Conservation (phyloP, 495 filamentous ascomycete genomes). For the Cairneyella variabilis region DNA sequence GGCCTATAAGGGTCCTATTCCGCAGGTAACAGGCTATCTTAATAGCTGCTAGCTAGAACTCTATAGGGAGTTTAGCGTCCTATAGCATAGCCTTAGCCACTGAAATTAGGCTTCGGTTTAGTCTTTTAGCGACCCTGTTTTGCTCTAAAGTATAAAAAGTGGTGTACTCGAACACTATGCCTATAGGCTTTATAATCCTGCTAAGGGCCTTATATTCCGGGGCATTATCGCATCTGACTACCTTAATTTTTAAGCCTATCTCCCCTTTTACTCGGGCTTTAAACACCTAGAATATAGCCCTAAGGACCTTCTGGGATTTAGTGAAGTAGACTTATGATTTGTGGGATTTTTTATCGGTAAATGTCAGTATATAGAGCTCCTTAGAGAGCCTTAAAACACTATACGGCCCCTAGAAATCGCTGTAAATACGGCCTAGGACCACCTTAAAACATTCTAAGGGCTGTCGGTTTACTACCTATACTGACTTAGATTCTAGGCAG, state of each 20-base stretch:
- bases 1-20: slow-evolving; percentile 7
- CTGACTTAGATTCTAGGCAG: no score
- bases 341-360: neutral
- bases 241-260: neutral
- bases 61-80: neutral
- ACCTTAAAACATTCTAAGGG: no score
- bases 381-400: neutral
- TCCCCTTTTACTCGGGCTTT: neutral
- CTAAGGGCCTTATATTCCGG: slow-evolving; percentile 2
- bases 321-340: slow-evolving; percentile 2
- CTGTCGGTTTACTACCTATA: no score
- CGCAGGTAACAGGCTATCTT: slow-evolving; percentile 2
- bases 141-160: slow-evolving; percentile 6
- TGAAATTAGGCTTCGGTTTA: slow-evolving; percentile 3
- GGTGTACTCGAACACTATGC: slow-evolving; percentile 11
- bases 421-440: no score
- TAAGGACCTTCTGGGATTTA: neutral
- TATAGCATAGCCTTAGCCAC: neutral
- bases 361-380: neutral
- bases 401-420: neutral
- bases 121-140: slow-evolving; percentile 1
- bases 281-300: neutral
- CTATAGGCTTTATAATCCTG: neutral
- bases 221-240: slow-evolving; percentile 7
- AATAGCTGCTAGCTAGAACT: slow-evolving; percentile 2